Evolutionary conservation across 2,329 filamentous ascomycete species (phyloP).

Genomic region (Colletotrichum orchidophilum): DNA sequence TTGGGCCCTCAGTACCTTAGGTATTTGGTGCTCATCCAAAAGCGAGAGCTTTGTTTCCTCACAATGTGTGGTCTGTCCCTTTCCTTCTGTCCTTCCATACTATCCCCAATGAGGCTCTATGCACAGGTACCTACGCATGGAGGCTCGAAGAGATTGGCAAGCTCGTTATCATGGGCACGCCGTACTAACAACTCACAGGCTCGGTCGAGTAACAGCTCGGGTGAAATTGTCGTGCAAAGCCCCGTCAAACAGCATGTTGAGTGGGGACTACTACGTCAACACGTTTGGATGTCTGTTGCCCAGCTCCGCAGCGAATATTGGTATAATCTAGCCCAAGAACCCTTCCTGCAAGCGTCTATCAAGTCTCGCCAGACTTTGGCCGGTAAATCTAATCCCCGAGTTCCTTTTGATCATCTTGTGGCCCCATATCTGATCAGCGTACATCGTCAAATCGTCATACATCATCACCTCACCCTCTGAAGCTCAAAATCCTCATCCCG

Average conservation of each 20-base stretch:
- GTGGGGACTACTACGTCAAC: not conserved
- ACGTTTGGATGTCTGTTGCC: not conserved
- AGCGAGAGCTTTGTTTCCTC: not conserved
- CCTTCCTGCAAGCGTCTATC: not conserved
- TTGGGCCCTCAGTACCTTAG: too few species aligned
- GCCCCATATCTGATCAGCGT: too few species aligned
- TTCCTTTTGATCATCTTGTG: not conserved
- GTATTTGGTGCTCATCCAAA: not conserved
- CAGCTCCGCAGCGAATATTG: not conserved
- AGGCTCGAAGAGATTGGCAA: too few species aligned
- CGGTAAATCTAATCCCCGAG: not conserved
- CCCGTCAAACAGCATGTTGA: not conserved
- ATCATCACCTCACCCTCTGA: slow-evolving; percentile 5
- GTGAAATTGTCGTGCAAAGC: too few species aligned
- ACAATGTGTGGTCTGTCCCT: not conserved
- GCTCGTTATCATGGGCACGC: too few species aligned
- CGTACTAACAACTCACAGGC: too few species aligned
- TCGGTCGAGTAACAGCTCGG: too few species aligned
- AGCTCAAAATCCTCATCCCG: slow-evolving; percentile 37
- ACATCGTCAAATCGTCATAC: not conserved
- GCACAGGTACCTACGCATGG: too few species aligned
- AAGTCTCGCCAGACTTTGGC: not conserved
- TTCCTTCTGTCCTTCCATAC: not conserved
- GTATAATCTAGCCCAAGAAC: not conserved
- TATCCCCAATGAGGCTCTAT: not conserved